These are phyloP conservation scores for Laguncularia racemosa DNA, from an alignment of 345 rosid genomes.

Conservation along the genomic window DNA sequence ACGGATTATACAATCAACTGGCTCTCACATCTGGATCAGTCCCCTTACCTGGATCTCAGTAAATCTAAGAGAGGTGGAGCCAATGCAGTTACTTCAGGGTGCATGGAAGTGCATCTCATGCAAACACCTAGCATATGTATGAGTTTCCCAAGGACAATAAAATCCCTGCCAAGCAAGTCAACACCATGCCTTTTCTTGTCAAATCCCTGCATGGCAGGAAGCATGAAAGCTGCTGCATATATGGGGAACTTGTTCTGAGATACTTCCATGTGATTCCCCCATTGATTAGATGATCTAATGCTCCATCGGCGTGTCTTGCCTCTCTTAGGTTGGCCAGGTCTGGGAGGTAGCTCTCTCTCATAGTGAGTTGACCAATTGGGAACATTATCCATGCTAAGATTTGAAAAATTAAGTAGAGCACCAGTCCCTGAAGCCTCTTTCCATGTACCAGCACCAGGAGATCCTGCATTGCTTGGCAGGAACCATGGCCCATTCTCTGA, in stretches of 20 bases:
- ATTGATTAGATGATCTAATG: constrained; percentile 37
- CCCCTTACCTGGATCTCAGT: constrained; percentile 69
- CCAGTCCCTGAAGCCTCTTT: constrained; percentile 63
- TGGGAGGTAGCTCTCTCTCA: constrained; percentile 82
- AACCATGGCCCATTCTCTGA: constrained; percentile 89
- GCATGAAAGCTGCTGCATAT: constrained; percentile 94
- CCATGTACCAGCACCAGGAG: constrained; percentile 65
- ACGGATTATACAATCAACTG: background rate
- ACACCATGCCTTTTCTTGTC: constrained; percentile 94
- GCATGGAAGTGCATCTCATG: constrained; percentile 83
- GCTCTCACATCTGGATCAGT: background rate
- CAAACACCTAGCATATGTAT: constrained; percentile 89
- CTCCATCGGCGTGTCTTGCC: constrained; percentile 92
- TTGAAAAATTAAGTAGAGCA: constrained; percentile 29
- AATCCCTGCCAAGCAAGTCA: constrained; percentile 92
- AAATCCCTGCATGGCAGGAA: constrained; percentile 93
- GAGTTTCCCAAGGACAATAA: constrained; percentile 90
- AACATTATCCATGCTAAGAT: constrained; percentile 6
- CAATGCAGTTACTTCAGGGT: constrained; percentile 86
- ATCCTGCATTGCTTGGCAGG: constrained; percentile 70
- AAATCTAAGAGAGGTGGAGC: constrained; percentile 74
- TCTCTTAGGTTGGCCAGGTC: constrained; percentile 40
- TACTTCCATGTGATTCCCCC: constrained; percentile 40
- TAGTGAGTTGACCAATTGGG: constrained; percentile 61
- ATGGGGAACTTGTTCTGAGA: constrained; percentile 74